phyloP scores from a whole-genome alignment of 2,329 filamentous ascomycete species.

The Graphiopsis chlorocephala region DNA sequence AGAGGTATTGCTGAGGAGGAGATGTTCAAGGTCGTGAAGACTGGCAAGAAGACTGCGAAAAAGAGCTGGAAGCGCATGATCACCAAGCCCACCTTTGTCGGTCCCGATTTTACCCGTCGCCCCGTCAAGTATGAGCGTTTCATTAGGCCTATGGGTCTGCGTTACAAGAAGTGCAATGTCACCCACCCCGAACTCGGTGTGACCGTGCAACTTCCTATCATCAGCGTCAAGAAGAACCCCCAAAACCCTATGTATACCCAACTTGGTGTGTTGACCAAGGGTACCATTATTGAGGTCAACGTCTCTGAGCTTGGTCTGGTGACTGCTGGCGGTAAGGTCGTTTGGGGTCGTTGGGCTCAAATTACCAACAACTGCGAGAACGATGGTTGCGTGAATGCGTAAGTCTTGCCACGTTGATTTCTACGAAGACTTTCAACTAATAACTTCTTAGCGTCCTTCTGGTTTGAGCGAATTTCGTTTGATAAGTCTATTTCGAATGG shows the following conservation, averaged over 20 bases:
- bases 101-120: conserved; percentile 80
- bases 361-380: conserved; percentile 61
- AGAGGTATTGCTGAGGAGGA: conserved; percentile 92
- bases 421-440: background rate
- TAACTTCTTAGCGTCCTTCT: conserved; percentile 11
- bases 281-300: conserved; percentile 86
- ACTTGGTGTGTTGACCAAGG: conserved; percentile 83
- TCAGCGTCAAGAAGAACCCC: conserved; percentile 75
- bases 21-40: conserved; percentile 96
- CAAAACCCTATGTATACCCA: conserved; percentile 90
- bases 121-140: conserved; percentile 63
- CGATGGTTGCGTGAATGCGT: conserved; percentile 55
- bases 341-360: conserved; percentile 84
- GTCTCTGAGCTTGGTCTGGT: conserved; percentile 88
- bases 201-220: conserved; percentile 73
- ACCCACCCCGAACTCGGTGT: conserved; percentile 76
- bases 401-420: conserved; percentile 1
- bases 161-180: conserved; percentile 72
- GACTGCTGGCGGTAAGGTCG: conserved; percentile 87
- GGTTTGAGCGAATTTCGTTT: conserved; percentile 8
- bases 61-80: conserved; percentile 74
- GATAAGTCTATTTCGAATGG: background rate
- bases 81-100: conserved; percentile 80
- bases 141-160: conserved; percentile 68
- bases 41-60: conserved; percentile 89